phyloP scores from a whole-genome alignment of 352 stramenopile genomes.

The Pythium pyrilobum region DNA sequence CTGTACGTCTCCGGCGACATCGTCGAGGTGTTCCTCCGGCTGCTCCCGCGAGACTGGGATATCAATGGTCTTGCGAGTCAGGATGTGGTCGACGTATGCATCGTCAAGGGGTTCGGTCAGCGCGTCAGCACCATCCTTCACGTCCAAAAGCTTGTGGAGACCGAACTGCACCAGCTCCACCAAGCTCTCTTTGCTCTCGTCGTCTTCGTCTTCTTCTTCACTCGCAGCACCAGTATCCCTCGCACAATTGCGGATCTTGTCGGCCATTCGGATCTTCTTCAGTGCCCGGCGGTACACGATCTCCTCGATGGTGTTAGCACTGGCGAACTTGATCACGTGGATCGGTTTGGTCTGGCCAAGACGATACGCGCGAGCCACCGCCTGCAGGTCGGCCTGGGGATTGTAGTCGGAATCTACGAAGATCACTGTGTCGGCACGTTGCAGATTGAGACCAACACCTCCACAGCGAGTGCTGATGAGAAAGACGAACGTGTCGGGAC shows the following conservation, averaged over 20 bases:
- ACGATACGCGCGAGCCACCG: slow-evolving; percentile 61
- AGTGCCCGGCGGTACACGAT: slow-evolving; percentile 69
- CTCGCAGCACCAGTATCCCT: slow-evolving; percentile 21
- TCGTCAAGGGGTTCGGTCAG: slow-evolving; percentile 48
- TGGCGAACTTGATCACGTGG: slow-evolving; percentile 75
- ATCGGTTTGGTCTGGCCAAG: slow-evolving; percentile 73
- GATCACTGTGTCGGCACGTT: slow-evolving; percentile 80
- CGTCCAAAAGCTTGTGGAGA: slow-evolving; percentile 58
- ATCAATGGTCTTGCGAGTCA: slow-evolving; percentile 27
- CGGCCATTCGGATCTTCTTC: slow-evolving; percentile 68
- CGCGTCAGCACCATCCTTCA: slow-evolving; percentile 24
- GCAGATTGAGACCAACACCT: slow-evolving; percentile 63
- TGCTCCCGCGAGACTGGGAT: slow-evolving; percentile 6
- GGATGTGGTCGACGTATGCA: slow-evolving; percentile 58
- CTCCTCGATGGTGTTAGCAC: slow-evolving; percentile 71
- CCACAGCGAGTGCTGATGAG: slow-evolving; percentile 72
- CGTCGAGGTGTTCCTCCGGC: slow-evolving; percentile 35
- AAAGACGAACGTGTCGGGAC: slow-evolving; percentile 87
- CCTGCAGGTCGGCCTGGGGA: slow-evolving; percentile 64
- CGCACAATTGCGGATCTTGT: slow-evolving; percentile 66
- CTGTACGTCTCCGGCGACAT: slow-evolving; percentile 47
- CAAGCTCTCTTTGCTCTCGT: slow-evolving; percentile 39
- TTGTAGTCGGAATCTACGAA: slow-evolving; percentile 82
- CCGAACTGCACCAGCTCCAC: slow-evolving; percentile 75
- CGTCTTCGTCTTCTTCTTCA: slow-evolving; percentile 26